Conservation (phyloP, 1,139 yeast species). For the Saccharomyces hybrid region DNA sequence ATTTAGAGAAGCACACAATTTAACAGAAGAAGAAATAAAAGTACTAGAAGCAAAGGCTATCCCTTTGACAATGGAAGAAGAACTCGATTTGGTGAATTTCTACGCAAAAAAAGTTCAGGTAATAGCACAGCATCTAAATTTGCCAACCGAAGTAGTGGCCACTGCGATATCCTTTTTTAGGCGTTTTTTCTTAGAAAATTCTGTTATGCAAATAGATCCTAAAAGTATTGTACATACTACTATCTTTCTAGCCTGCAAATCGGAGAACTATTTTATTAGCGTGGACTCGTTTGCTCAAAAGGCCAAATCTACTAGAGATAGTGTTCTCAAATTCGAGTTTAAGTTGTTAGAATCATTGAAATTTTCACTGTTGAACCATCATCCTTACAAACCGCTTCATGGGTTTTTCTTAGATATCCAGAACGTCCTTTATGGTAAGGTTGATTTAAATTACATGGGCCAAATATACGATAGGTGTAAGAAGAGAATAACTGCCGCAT, state of each 20-base stretch:
- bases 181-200: conserved; percentile 69
- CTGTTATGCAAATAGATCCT: conserved; percentile 85
- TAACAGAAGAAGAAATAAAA: conserved; percentile 31
- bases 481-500: conserved; percentile 51
- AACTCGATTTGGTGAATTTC: conserved; percentile 54
- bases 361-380: conserved; percentile 80
- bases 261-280: conserved; percentile 83
- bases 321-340: conserved; percentile 74
- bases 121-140: conserved; percentile 46
- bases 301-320: conserved; percentile 54
- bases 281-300: conserved; percentile 72
- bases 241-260: conserved; percentile 83
- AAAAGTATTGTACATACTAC: conserved; percentile 77
- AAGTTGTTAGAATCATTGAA: conserved; percentile 61
- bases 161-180: conserved; percentile 81
- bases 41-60: conserved; percentile 39
- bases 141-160: conserved; percentile 65
- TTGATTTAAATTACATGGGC: conserved; percentile 33
- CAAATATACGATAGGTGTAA: conserved; percentile 63
- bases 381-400: conserved; percentile 78
- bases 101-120: conserved; percentile 67
- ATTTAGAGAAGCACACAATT: conserved; percentile 33
- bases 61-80: conserved; percentile 60
- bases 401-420: conserved; percentile 92
- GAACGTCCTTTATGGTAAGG: conserved; percentile 41